A percentile compares a stretch with the other conserved stretches of the same genome.
Evolutionary conservation across 73 alveolate genomes (phyloP).

Genomic region (Symbiodinium natans): DNA sequence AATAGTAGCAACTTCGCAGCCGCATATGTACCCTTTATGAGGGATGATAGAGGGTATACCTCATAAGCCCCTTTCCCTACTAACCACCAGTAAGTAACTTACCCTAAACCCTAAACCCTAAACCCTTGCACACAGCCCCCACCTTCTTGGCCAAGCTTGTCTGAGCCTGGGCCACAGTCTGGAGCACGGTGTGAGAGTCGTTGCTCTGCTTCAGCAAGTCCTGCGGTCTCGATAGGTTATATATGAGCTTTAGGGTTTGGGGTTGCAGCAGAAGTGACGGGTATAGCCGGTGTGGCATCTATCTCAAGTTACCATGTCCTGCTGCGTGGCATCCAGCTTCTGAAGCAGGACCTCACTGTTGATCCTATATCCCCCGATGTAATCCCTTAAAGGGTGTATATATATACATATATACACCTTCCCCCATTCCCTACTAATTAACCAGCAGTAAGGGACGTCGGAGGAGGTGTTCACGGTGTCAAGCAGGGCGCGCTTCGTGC

Average conservation of each 20-base stretch:
- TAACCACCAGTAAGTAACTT: too few relatives aligned
- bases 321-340: conserved; percentile 73
- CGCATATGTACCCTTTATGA: too few relatives aligned
- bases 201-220: conserved; percentile 57
- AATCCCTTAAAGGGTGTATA: too few relatives aligned
- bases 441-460: too few relatives aligned
- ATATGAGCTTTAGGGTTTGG: not conserved
- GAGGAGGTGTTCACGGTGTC: conserved; percentile 40
- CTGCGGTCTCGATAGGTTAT: not conserved
- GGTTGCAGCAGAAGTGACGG: not conserved
- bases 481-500: conserved; percentile 74
- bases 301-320: not conserved
- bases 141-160: not conserved
- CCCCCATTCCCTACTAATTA: too few relatives aligned
- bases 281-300: not conserved
- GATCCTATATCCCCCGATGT: too few relatives aligned
- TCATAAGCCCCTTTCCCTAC: too few relatives aligned
- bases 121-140: too few relatives aligned
- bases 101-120: too few relatives aligned
- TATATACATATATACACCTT: too few relatives aligned
- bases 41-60: too few relatives aligned
- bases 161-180: conserved; percentile 38
- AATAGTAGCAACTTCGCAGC: too few relatives aligned
- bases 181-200: conserved; percentile 52
- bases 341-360: conserved; percentile 54